phyloP scores from a whole-genome alignment of 495 filamentous ascomycete genomes.

The Staphylotrichum longicolle region DNA sequence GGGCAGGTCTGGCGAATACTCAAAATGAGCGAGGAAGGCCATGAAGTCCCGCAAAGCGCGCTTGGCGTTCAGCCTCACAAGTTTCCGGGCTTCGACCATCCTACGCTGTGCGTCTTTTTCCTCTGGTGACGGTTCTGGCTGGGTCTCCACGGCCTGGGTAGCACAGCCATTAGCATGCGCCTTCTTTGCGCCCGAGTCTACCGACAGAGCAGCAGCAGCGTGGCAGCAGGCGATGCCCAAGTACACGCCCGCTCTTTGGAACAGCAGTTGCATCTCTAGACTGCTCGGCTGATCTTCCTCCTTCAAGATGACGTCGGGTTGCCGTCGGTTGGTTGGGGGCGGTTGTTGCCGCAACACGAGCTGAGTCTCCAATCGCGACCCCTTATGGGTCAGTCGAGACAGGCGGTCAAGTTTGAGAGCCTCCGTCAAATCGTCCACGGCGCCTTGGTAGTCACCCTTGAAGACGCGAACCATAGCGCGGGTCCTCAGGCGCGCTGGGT shows the following conservation, averaged over 20 bases:
- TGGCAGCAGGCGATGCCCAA: conserved; percentile 65
- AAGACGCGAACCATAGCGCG: conserved; percentile 70
- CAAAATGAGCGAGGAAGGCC: conserved; percentile 65
- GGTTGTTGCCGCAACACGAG: conserved; percentile 32
- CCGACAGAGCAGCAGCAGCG: conserved; percentile 36
- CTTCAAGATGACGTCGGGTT: conserved; percentile 55
- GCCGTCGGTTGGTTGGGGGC: conserved; percentile 41
- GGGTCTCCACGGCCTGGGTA: conserved; percentile 19
- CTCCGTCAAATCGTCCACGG: conserved; percentile 63
- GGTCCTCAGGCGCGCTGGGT: conserved; percentile 66
- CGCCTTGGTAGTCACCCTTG: conserved; percentile 69
- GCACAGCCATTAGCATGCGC: background rate
- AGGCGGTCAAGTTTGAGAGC: conserved; percentile 60
- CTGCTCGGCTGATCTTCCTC: conserved; percentile 72
- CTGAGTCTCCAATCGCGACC: conserved; percentile 40
- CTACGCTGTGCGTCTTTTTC: conserved; percentile 44
- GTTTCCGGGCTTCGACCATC: conserved; percentile 59
- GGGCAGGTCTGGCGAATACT: conserved; percentile 70
- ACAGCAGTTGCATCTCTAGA: conserved; percentile 68
- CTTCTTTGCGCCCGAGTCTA: background rate
- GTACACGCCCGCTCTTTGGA: conserved; percentile 73
- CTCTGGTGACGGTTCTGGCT: conserved; percentile 25
- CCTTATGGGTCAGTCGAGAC: conserved; percentile 46
- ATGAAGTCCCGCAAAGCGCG: conserved; percentile 69
- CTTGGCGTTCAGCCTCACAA: conserved; percentile 68